Evolutionary conservation across 345 rosid genomes (phyloP).

Genomic region (Sonneratia caseolaris): DNA sequence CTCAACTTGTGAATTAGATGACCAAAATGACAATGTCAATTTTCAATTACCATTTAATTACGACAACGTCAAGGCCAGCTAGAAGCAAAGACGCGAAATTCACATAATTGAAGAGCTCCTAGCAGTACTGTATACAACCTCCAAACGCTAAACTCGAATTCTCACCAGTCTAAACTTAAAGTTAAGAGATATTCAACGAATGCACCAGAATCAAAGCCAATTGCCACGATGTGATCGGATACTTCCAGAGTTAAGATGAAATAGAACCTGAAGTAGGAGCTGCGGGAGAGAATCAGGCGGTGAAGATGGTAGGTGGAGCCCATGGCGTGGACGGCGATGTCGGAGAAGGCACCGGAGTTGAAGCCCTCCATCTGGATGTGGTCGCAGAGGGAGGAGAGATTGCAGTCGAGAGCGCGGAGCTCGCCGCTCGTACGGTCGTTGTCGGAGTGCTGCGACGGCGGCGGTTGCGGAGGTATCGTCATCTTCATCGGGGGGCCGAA

Average conservation of each 20-base stretch:
- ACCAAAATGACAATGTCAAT: neutral
- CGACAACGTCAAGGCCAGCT: neutral
- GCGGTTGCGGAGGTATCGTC: conserved; percentile 10
- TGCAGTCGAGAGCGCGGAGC: conserved; percentile 70
- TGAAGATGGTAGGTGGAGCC: conserved; percentile 86
- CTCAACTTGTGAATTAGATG: neutral
- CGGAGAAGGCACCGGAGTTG: conserved; percentile 78
- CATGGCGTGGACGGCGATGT: conserved; percentile 72
- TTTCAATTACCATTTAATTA: neutral
- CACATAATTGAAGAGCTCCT: neutral
- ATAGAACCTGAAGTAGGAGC: conserved; percentile 82
- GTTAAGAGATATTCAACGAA: neutral
- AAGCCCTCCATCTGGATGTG: conserved; percentile 88
- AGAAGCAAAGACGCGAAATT: neutral
- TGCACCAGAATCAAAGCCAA: neutral
- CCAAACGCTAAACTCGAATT: neutral
- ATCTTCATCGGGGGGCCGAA: conserved; percentile 4
- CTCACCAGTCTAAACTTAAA: neutral
- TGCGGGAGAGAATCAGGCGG: conserved; percentile 84
- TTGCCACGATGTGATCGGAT: neutral
- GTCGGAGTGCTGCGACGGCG: conserved; percentile 44
- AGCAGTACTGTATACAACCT: neutral
- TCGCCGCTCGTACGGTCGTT: conserved; percentile 59
- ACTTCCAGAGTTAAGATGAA: neutral
- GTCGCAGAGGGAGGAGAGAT: conserved; percentile 81